These are phyloP conservation scores for Aspergillus sp. DNA, from an alignment of 2,329 filamentous ascomycete species.

Conservation along the genomic window DNA sequence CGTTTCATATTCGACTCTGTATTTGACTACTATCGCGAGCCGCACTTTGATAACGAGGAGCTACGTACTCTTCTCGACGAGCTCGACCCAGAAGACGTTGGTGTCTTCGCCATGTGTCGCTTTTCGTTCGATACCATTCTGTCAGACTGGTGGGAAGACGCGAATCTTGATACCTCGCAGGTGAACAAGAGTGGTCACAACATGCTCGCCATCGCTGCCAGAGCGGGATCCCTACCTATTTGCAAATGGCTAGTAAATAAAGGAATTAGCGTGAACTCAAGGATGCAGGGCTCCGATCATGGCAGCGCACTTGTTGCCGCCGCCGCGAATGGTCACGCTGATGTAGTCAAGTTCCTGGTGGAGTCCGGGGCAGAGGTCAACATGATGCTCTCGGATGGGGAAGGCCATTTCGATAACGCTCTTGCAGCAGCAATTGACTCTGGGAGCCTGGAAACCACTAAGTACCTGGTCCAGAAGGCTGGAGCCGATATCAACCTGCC, in stretches of 20 bases:
- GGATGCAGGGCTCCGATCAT: background rate
- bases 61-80: slow-evolving; percentile 5
- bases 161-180: background rate
- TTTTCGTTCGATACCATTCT: slow-evolving; percentile 9
- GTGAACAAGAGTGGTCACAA: slow-evolving; percentile 2
- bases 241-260: slow-evolving; percentile 9
- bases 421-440: slow-evolving; percentile 2
- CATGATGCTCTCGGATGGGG: background rate
- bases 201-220: slow-evolving; percentile 11
- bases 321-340: background rate
- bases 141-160: slow-evolving; percentile 13
- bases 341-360: slow-evolving; percentile 9
- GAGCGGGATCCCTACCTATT: background rate
- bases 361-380: slow-evolving; percentile 10
- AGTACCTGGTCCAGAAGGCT: slow-evolving; percentile 2
- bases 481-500: background rate
- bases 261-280: background rate
- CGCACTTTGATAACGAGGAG: background rate
- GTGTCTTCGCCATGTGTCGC: slow-evolving; percentile 14
- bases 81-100: background rate
- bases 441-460: background rate
- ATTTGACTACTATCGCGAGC: background rate
- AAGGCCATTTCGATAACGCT: background rate
- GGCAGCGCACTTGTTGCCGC: background rate
- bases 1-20: background rate